Conservation (phyloP, 2,329 filamentous ascomycete species). For the Conoideocrella luteorostrata region DNA sequence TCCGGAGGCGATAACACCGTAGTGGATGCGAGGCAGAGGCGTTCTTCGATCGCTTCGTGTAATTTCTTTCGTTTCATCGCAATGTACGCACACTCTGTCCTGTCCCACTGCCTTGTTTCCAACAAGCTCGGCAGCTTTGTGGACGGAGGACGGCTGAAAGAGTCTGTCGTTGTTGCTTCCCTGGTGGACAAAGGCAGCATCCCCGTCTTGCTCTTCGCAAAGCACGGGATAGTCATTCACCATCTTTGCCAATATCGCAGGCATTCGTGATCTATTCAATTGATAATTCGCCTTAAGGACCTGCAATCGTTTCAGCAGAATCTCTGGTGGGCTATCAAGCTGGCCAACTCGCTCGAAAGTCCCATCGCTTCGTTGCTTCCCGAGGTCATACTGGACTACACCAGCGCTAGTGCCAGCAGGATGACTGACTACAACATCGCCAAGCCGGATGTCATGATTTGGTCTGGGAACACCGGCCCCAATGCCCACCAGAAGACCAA, state of each 20-base stretch:
- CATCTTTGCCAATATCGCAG: neutral
- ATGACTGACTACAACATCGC: slow-evolving; percentile 8
- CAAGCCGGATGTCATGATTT: slow-evolving; percentile 7
- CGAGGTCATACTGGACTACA: slow-evolving; percentile 7
- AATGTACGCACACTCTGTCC: neutral
- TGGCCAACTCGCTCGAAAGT: neutral
- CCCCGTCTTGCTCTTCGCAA: neutral
- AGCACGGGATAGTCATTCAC: neutral
- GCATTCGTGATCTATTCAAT: neutral
- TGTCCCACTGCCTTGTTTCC: neutral
- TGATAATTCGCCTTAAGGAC: neutral
- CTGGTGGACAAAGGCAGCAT: slow-evolving; percentile 1
- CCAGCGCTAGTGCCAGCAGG: slow-evolving; percentile 4
- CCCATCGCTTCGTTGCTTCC: neutral
- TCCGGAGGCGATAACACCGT: slow-evolving; percentile 10
- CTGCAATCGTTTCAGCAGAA: slow-evolving; percentile 1
- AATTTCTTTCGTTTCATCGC: neutral
- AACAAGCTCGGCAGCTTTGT: neutral
- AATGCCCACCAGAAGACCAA: slow-evolving; percentile 9
- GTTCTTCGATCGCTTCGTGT: neutral
- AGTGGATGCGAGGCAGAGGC: slow-evolving; percentile 6
- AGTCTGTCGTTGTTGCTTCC: neutral
- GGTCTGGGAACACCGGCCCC: slow-evolving; percentile 6
- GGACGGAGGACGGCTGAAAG: neutral
- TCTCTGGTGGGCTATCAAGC: neutral